These are phyloP conservation scores for Podospora pseudoanserina DNA, from an alignment of 495 filamentous ascomycete genomes.

Conservation along the genomic window DNA sequence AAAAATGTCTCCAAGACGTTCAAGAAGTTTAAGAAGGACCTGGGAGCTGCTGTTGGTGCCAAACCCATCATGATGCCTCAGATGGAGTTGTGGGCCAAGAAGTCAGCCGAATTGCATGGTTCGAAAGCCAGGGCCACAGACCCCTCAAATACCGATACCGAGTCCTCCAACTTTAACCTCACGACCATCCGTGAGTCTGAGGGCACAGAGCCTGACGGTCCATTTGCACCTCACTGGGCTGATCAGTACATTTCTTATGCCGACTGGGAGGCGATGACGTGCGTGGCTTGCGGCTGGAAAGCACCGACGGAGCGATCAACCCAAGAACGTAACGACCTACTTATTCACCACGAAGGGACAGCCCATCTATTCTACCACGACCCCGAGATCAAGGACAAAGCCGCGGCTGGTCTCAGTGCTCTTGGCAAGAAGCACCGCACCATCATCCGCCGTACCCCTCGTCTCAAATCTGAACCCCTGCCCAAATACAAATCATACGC, in stretches of 20 bases:
- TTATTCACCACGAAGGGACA: conserved; percentile 32
- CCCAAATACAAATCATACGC: conserved; percentile 56
- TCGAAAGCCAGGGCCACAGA: conserved; percentile 22
- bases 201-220: conserved; percentile 20
- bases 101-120: conserved; percentile 79
- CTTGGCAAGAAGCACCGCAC: conserved; percentile 25
- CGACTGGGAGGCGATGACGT: conserved; percentile 34
- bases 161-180: conserved; percentile 5
- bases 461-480: conserved; percentile 24
- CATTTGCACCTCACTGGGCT: conserved; percentile 21
- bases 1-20: conserved; percentile 36
- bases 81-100: conserved; percentile 84
- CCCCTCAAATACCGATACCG: conserved; percentile 19
- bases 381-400: conserved; percentile 30
- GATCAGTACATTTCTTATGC: conserved; percentile 34
- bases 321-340: conserved; percentile 26
- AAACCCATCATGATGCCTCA: conserved; percentile 62
- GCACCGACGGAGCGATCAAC: conserved; percentile 24
- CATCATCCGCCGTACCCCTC: conserved; percentile 28
- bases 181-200: conserved; percentile 15
- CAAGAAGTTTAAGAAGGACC: conserved; percentile 54
- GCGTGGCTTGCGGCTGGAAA: conserved; percentile 34
- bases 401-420: conserved; percentile 31
- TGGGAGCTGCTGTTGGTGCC: conserved; percentile 44
- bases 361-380: conserved; percentile 31